Base-by-base conservation (phyloP, 192 early-diverging fungal genomes). In the Linnemannia exigua region DNA sequence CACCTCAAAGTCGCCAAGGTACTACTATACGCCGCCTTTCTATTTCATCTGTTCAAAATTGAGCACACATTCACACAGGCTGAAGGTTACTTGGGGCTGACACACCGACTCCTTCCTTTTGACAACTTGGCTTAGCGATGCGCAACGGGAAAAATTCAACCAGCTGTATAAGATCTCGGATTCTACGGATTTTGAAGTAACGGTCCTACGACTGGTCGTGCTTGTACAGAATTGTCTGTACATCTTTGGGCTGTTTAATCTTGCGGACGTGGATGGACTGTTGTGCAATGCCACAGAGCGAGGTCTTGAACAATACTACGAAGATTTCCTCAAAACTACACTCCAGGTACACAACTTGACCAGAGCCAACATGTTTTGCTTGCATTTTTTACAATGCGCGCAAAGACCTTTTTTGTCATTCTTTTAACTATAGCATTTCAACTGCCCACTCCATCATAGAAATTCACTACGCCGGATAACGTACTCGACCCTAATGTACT, bases 141-240 rank as follows among this genome's bases (percentile, higher is more conserved):
- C 91, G 0, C 88, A 88, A 19, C 87, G 90, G 71, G 91, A 91
- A 54, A 91, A 91, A 38, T 91, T 91, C 76, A 81, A 88, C 33
- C 88, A 89, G 19, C 73, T 90, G 12, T 91, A 89, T 79, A 89
- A 84, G 38, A 89, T 90, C 35, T 86, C 87, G 11, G 89, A 90
- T 38, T 52, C 82, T 31, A 87, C 84, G 1, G 75, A 87, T 25
- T 91, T 91, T 70, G 81, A 88, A 38, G 89, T 89, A 50, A 88
- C 91, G 1, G 91, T 91, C 5, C 88, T 91, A 22, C 77, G 85
- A 33, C 79, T 91, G 1, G 89, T 90, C 33, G 76, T 25, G 0
- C 22, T 91, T 31, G 91, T 88, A 1, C 91, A 91, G 47, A 88
- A 84, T 31, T 79, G 88, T 28, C 71, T 91, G 0, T 87, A 69